These are phyloP conservation scores for Suillus plorans DNA, from an alignment of 768 basidiomycete species.

Conservation along the genomic window DNA sequence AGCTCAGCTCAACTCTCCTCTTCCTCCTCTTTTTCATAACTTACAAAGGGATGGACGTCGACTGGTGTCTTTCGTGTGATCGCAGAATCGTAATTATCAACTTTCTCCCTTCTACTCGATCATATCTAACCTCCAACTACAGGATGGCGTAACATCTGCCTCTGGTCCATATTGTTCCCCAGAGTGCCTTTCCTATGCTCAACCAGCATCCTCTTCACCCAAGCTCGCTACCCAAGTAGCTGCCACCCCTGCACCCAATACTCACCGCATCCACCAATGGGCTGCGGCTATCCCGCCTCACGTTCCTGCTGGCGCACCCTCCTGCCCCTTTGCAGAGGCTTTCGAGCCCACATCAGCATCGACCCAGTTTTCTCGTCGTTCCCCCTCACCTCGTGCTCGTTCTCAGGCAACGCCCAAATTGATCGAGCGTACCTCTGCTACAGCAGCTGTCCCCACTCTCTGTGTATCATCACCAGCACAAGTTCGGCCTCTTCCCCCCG, in stretches of 20 bases:
- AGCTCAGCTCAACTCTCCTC: conserved; percentile 1
- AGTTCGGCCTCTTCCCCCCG: conserved; percentile 26
- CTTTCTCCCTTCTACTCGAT: conserved; percentile 2
- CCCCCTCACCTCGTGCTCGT: conserved; percentile 16
- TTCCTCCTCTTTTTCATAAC: neutral
- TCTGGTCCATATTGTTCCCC: conserved; percentile 56
- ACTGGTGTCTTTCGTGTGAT: conserved; percentile 72
- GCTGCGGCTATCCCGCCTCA: conserved; percentile 31
- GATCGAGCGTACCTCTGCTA: conserved; percentile 32
- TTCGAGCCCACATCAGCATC: conserved; percentile 4
- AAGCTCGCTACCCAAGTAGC: neutral
- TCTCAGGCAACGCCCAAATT: conserved; percentile 33
- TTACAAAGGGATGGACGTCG: conserved; percentile 48
- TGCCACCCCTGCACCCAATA: conserved; percentile 7
- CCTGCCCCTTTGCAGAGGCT: conserved; percentile 26
- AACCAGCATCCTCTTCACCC: conserved; percentile 33
- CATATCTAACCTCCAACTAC: conserved; percentile 12
- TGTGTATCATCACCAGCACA: conserved; percentile 45
- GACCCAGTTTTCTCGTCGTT: neutral
- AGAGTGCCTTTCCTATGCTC: conserved; percentile 36
- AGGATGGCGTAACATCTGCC: conserved; percentile 28
- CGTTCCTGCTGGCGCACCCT: conserved; percentile 31
- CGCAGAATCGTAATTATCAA: conserved; percentile 50
- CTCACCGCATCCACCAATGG: conserved; percentile 27
- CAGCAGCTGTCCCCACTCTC: conserved; percentile 44